A percentile compares a stretch with the other conserved stretches of the same genome.
phyloP scores from a whole-genome alignment of 23 red algal genomes.

The Gracilariopsis chorda region DNA sequence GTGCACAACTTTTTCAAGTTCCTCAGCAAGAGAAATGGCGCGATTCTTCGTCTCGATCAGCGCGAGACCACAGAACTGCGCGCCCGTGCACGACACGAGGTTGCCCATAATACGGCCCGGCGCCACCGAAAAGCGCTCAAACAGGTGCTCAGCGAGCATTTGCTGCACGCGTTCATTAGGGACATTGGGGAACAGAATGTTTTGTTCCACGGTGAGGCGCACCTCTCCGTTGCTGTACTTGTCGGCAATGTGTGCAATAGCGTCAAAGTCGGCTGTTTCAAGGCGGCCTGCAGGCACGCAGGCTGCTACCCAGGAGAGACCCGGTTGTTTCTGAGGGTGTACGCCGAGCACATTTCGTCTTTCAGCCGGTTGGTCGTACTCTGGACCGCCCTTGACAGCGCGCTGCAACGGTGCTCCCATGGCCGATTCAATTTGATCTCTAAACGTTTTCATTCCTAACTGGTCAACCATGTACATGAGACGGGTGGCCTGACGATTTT shows the following conservation, averaged over 20 bases:
- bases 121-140: constrained; percentile 29
- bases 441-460: constrained; percentile 54
- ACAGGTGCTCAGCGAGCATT: constrained; percentile 55
- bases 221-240: constrained; percentile 76
- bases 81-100: constrained; percentile 84
- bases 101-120: constrained; percentile 46
- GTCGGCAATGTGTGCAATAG: constrained; percentile 65
- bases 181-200: constrained; percentile 86
- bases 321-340: constrained; percentile 80
- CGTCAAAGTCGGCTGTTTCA: constrained; percentile 21
- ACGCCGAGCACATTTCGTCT: constrained; percentile 76
- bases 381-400: constrained; percentile 2
- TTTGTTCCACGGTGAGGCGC: constrained; percentile 85
- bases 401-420: constrained; percentile 7
- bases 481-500: constrained; percentile 43
- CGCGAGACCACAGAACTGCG: constrained; percentile 81
- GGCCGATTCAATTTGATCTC: constrained; percentile 17
- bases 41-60: constrained; percentile 92
- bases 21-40: constrained; percentile 52
- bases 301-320: constrained; percentile 65
- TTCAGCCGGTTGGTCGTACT: constrained; percentile 42
- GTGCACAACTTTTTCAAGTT: constrained; percentile 57
- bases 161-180: constrained; percentile 27
- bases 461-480: constrained; percentile 91
- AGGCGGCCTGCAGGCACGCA: constrained; percentile 80